Percentiles rank a stretch among this genome's conserved stretches.
phyloP scores from a whole-genome alignment of 768 basidiomycete genomes.

The Agaricus blazei region DNA sequence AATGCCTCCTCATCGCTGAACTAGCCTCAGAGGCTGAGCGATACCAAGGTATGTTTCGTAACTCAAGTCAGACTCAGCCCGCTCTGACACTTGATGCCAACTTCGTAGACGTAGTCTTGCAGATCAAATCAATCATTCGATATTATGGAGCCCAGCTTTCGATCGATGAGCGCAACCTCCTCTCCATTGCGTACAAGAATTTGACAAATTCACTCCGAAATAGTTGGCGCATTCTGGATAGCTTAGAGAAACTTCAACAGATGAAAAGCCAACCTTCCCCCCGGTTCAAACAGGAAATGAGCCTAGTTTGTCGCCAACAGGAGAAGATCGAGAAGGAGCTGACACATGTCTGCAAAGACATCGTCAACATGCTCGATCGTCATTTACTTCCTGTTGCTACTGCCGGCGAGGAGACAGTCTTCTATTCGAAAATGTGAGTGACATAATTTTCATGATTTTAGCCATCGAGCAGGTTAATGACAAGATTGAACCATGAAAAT shows the following conservation, averaged over 20 bases:
- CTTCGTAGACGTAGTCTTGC: constrained; percentile 62
- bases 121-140: constrained; percentile 72
- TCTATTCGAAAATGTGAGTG: constrained; percentile 83
- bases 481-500: not conserved
- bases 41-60: constrained; percentile 58
- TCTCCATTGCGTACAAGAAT: constrained; percentile 91
- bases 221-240: constrained; percentile 80
- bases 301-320: constrained; percentile 68
- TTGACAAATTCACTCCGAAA: constrained; percentile 77
- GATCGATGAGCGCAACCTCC: constrained; percentile 82
- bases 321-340: constrained; percentile 75
- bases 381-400: constrained; percentile 43
- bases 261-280: constrained; percentile 34
- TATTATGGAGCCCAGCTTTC: constrained; percentile 64
- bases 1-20: constrained; percentile 63
- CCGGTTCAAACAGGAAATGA: constrained; percentile 41
- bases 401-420: constrained; percentile 79
- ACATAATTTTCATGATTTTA: not conserved
- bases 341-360: constrained; percentile 72
- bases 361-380: constrained; percentile 64
- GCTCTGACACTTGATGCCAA: not conserved
- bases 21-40: constrained; percentile 86
- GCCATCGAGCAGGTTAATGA: not conserved
- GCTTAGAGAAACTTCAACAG: constrained; percentile 65
- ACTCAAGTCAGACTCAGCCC: not conserved